Conservation (phyloP, 345 rosid genomes). For the Populus pruinosa region DNA sequence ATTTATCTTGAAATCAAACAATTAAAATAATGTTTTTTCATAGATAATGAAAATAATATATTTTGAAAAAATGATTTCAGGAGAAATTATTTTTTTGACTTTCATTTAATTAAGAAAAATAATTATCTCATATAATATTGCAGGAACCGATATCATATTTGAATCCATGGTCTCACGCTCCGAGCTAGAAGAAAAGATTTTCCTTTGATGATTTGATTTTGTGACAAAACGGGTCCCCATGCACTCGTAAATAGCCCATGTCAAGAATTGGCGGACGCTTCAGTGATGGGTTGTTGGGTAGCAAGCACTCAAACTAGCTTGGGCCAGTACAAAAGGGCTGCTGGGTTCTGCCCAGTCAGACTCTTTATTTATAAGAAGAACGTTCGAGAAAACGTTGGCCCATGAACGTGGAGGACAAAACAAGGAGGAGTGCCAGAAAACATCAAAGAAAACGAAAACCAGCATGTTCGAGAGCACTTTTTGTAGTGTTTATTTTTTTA, state of each 20-base stretch:
- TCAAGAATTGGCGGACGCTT: not conserved
- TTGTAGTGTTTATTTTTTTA: not conserved
- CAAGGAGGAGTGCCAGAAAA: not conserved
- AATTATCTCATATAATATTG: not conserved
- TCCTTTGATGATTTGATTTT: not conserved
- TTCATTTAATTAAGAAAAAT: no score
- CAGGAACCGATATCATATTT: not conserved
- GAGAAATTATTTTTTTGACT: no score
- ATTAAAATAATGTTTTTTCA: no score
- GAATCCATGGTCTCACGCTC: not conserved
- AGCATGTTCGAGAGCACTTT: not conserved
- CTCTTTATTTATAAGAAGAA: no score
- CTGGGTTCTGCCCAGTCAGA: not conserved
- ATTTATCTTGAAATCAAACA: no score
- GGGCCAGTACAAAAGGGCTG: not conserved
- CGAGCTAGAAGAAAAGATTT: not conserved
- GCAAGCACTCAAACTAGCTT: not conserved
- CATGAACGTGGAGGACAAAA: not conserved
- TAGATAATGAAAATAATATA: no score
- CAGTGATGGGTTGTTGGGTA: not conserved
- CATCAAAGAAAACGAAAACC: not conserved
- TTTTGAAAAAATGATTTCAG: no score
- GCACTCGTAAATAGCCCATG: not conserved
- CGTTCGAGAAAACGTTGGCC: not conserved
- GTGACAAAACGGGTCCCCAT: not conserved